A percentile compares a stretch with the other conserved stretches of the same genome.
Evolutionary conservation across 2,329 filamentous ascomycete genomes (phyloP).

Genomic region (Apiospora kogelbergensis): DNA sequence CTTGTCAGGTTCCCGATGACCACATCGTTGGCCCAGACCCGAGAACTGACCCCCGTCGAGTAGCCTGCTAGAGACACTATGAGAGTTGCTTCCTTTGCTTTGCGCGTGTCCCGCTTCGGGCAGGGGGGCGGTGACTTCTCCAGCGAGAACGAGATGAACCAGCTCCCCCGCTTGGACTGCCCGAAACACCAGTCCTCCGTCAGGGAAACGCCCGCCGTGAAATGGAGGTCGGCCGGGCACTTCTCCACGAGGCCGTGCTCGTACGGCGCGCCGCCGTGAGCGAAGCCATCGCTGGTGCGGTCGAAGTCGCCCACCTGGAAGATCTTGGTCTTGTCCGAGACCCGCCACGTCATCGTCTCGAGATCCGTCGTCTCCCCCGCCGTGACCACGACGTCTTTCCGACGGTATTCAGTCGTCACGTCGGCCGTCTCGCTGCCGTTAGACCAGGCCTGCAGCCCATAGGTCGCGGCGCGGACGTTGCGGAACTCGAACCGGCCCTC

Average conservation of each 20-base stretch:
- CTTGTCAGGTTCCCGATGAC: conserved; percentile 42
- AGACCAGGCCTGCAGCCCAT: conserved; percentile 50
- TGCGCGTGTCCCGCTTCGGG: neutral
- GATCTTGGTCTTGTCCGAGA: conserved; percentile 38
- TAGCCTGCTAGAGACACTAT: conserved; percentile 46
- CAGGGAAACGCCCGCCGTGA: conserved; percentile 37
- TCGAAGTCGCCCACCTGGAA: conserved; percentile 52
- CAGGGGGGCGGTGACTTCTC: neutral
- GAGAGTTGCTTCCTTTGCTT: conserved; percentile 31
- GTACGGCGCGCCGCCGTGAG: conserved; percentile 41
- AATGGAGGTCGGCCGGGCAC: conserved; percentile 46
- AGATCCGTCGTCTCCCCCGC: conserved; percentile 35
- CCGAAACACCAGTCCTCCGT: conserved; percentile 50
- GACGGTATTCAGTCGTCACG: conserved; percentile 43
- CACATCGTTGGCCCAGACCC: conserved; percentile 40
- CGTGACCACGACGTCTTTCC: conserved; percentile 39
- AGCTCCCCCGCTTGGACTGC: conserved; percentile 39
- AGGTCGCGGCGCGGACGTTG: conserved; percentile 43
- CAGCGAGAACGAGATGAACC: conserved; percentile 33
- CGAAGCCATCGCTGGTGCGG: conserved; percentile 44
- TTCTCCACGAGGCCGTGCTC: conserved; percentile 43
- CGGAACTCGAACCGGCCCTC: conserved; percentile 43
- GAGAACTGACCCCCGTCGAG: conserved; percentile 38
- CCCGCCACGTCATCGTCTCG: conserved; percentile 39
- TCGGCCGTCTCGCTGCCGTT: conserved; percentile 43